A percentile compares a stretch with the other conserved stretches of the same genome.
Conservation (phyloP, 345 rosid genomes). For the Firmiana major region DNA sequence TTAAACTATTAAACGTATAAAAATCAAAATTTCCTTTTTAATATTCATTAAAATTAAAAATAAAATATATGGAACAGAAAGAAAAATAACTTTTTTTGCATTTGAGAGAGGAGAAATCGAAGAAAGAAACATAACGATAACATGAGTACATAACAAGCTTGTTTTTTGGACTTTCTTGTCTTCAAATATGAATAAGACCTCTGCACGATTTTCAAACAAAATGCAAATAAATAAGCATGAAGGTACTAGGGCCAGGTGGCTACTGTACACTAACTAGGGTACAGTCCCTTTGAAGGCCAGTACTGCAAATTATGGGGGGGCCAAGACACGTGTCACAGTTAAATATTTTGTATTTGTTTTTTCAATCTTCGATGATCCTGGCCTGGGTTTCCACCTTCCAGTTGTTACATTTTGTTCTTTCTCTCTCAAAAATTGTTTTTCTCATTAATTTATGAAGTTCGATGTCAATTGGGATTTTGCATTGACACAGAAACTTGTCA, state of each 20-base stretch:
- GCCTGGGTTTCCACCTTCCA: background rate
- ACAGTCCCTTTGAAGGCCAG: background rate
- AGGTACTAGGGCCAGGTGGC: constrained; percentile 14
- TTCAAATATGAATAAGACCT: background rate
- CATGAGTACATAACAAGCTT: background rate
- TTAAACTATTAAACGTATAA: no score
- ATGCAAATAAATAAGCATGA: background rate
- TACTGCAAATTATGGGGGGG: constrained; percentile 4
- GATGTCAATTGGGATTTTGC: background rate
- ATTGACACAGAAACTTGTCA: background rate
- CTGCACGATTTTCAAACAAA: background rate
- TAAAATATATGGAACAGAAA: no score
- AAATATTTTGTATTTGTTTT: background rate
- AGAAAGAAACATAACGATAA: background rate
- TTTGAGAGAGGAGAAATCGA: background rate
- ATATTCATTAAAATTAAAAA: no score
- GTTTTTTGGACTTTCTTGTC: background rate
- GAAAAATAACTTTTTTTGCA: no score
- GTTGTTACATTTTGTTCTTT: constrained; percentile 19
- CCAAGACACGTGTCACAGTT: constrained; percentile 18
- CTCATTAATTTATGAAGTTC: background rate
- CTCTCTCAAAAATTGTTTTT: background rate
- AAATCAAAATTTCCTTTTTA: no score
- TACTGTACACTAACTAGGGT: background rate
- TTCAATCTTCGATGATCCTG: background rate